A percentile compares a stretch with the other conserved stretches of the same genome.
These are phyloP conservation scores for Arachis stenosperma DNA, from an alignment of 306 rosid species.

Conservation along the genomic window DNA sequence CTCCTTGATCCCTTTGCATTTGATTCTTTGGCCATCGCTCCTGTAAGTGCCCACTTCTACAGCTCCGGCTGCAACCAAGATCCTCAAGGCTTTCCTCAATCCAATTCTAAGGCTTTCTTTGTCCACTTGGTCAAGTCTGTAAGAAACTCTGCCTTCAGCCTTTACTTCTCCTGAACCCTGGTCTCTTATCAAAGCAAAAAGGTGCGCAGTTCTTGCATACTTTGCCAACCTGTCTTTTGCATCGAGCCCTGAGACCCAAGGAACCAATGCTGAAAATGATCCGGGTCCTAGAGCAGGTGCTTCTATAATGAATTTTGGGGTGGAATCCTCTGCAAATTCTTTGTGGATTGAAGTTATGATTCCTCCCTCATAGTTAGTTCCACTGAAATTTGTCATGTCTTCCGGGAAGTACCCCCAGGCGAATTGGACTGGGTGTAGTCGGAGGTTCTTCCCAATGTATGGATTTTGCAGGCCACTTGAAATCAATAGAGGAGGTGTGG, in stretches of 20 bases:
- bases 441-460: slow-evolving; percentile 80
- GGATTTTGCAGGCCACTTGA: slow-evolving; percentile 76
- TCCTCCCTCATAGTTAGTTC: slow-evolving; percentile 72
- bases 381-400: slow-evolving; percentile 48
- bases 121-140: slow-evolving; percentile 58
- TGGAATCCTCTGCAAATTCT: slow-evolving; percentile 50
- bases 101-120: slow-evolving; percentile 69
- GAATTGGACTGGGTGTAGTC: slow-evolving; percentile 74
- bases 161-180: slow-evolving; percentile 76
- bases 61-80: slow-evolving; percentile 89
- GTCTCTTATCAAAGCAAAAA: slow-evolving; percentile 77
- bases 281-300: slow-evolving; percentile 78
- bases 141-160: slow-evolving; percentile 53
- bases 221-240: slow-evolving; percentile 67
- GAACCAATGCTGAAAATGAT: slow-evolving; percentile 61
- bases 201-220: slow-evolving; percentile 71
- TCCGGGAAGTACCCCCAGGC: slow-evolving; percentile 91
- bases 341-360: slow-evolving; percentile 82
- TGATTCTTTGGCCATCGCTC: slow-evolving; percentile 83
- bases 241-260: slow-evolving; percentile 80
- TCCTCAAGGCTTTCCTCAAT: slow-evolving; percentile 69
- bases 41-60: slow-evolving; percentile 88
- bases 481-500: slow-evolving; percentile 77
- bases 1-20: slow-evolving; percentile 61
- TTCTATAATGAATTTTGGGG: slow-evolving; percentile 62